phyloP scores from a whole-genome alignment of 768 basidiomycete species.

The Podaxis sp. region DNA sequence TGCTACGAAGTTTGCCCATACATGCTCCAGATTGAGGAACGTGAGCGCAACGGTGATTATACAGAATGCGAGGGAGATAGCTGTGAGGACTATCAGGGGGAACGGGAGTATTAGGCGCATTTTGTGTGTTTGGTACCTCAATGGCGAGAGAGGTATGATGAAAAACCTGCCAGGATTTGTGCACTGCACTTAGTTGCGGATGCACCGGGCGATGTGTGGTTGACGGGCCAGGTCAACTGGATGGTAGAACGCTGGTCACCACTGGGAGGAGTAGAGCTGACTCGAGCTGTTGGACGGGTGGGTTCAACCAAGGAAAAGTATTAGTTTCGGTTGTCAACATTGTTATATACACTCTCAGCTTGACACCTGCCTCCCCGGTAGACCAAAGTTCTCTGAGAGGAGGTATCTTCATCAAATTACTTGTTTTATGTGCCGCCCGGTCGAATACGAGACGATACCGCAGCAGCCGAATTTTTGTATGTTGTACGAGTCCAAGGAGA shows the following conservation, averaged over 20 bases:
- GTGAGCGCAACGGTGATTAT: conserved; percentile 23
- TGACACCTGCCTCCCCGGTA: no score
- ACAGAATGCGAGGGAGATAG: conserved; percentile 20
- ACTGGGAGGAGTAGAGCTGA: neutral
- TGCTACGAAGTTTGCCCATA: conserved; percentile 24
- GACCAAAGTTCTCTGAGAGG: no score
- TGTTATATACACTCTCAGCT: no score
- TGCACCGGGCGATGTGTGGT: neutral
- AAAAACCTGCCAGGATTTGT: neutral
- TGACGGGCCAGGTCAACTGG: neutral
- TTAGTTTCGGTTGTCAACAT: no score
- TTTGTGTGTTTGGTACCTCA: neutral
- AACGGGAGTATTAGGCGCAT: conserved; percentile 17
- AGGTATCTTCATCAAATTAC: no score
- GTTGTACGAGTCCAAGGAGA: no score
- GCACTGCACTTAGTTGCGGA: neutral
- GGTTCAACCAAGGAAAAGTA: conserved; percentile 2
- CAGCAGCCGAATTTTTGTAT: no score
- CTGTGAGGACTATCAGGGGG: conserved; percentile 18
- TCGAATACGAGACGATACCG: no score
- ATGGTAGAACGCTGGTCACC: neutral
- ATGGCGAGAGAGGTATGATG: neutral
- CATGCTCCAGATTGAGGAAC: conserved; percentile 11
- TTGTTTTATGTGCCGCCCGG: no score
- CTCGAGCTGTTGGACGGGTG: neutral